Evolutionary conservation across 257 asterid genomes (phyloP).

Genomic region (Solanum etuberosum): DNA sequence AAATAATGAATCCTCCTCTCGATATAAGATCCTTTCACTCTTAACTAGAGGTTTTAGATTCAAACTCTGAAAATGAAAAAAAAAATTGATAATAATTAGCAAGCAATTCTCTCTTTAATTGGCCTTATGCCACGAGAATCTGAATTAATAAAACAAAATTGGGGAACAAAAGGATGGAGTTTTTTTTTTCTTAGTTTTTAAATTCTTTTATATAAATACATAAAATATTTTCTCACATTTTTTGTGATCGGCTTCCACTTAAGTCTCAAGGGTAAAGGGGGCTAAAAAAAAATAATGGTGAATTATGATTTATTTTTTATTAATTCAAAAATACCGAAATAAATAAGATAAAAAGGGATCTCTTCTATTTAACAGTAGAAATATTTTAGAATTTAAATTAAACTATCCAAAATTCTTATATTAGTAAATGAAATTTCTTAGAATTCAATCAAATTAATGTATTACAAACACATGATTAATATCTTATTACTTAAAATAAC

Average conservation of each 20-base stretch:
- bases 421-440: not conserved
- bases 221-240: not conserved
- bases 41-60: too few species aligned
- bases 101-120: not conserved
- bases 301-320: not conserved
- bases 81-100: not conserved
- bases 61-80: too few species aligned
- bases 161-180: not conserved
- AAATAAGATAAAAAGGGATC: not conserved
- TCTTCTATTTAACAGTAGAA: not conserved
- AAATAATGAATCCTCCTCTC: too few species aligned
- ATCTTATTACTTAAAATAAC: not conserved
- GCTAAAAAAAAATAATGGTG: not conserved
- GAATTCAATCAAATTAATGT: not conserved
- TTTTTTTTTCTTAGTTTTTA: not conserved
- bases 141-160: too few species aligned
- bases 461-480: not conserved
- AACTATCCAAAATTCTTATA: not conserved
- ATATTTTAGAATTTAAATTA: not conserved
- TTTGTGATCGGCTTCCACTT: not conserved
- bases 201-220: not conserved
- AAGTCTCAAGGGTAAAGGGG: not conserved
- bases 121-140: too few species aligned
- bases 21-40: too few species aligned
- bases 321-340: not conserved